These are phyloP conservation scores for Mycena polygramma DNA, from an alignment of 768 basidiomycete species.

Conservation along the genomic window DNA sequence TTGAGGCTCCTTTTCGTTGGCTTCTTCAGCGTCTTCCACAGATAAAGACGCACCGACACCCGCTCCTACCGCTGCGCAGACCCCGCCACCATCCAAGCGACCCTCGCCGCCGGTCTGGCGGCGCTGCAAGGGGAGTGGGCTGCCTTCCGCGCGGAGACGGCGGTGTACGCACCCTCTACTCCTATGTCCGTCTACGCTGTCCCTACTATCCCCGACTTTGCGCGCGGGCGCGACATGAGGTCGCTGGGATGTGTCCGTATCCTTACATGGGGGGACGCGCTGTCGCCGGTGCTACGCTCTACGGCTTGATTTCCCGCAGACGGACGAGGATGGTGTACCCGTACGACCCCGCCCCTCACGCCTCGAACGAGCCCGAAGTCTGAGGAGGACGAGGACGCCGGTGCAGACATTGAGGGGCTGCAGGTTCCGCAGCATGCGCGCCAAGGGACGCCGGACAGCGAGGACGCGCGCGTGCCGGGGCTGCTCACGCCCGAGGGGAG, in stretches of 20 bases:
- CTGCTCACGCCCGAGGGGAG: constrained; percentile 37
- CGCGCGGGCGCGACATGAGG: too few relatives aligned
- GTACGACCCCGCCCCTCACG: background rate
- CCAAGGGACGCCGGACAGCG: background rate
- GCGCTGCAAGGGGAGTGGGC: constrained; percentile 30
- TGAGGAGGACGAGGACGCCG: background rate
- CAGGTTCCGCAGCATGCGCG: background rate
- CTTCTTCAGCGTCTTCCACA: too few relatives aligned
- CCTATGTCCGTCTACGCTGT: too few relatives aligned
- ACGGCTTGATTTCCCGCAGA: background rate
- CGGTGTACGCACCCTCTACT: background rate
- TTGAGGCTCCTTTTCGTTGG: too few relatives aligned
- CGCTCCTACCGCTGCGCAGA: background rate
- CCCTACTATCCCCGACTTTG: background rate
- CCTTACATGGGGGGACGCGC: background rate
- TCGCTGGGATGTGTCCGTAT: too few relatives aligned
- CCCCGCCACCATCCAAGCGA: constrained; percentile 10
- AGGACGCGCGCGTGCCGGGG: constrained; percentile 16
- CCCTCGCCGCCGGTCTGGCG: constrained; percentile 12
- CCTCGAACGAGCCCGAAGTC: too few relatives aligned
- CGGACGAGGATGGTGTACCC: background rate
- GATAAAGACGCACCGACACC: background rate
- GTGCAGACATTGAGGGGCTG: too few relatives aligned
- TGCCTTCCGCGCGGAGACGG: constrained; percentile 26
- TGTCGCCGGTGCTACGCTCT: too few relatives aligned